Base-by-base conservation (phyloP, 2,329 filamentous ascomycete genomes). In the Colletotrichum liriopes region DNA sequence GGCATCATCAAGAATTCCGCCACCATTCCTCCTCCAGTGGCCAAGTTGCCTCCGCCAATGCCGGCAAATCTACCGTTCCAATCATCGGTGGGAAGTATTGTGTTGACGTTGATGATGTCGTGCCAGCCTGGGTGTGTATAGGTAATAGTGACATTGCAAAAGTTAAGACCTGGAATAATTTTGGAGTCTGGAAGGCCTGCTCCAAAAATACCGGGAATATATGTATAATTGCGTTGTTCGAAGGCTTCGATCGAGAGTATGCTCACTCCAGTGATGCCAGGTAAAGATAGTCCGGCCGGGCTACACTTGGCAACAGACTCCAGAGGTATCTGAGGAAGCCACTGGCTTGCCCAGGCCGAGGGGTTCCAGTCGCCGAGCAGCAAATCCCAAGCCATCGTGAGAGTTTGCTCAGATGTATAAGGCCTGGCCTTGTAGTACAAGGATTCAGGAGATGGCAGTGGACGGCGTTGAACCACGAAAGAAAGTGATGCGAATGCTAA, bases 61-160 rank as follows among this genome's bases (percentile, higher is more conserved):
- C 74, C 77, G 35, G 79, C 74, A 3, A 81, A 72, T 9, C 80
- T 74, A 0, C 74, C 75, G 56, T 81, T 82, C 78, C 80, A 82
- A 37, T 5, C 45, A 52, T 0, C 45, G 5, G 69, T 7, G 6
- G 79, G 79, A 3, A 81, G 74, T 74, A 75, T 79, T 2, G 77
- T 69, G 14, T 78, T 73, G 16, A 80, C 74, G 11, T 64, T 58
- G 23, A 80, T 67, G 14, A 6, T 43, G 52, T 80, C 78, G 5
- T 69, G 67, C 26, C 75, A 69, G 9, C 75, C 75, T 1, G 73
- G 67, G 58, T 80, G 78, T 1, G 75, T 77, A 62, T 79, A 78
- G 2, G 75, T 74, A 12, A 79, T 74, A 1, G 77, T 78, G 63
- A 79, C 73, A 55, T 80, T 78, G 71, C 78, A 81, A 49, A 79